Evolutionary conservation across 306 rosid species (phyloP).

Genomic region (Corylus heterophylla): DNA sequence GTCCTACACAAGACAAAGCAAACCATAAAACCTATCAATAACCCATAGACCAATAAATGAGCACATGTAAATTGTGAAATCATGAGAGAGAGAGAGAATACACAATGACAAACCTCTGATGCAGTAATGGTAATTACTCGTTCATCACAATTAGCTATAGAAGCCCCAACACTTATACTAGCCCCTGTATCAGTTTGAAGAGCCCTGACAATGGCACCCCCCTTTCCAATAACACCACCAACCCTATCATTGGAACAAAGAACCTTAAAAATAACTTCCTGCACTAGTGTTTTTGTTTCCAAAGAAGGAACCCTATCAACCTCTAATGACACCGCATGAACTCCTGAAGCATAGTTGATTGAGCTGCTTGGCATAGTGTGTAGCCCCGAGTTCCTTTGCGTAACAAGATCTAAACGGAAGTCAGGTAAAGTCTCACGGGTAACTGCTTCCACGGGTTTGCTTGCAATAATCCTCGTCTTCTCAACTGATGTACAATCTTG

Average conservation of each 20-base stretch:
- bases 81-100: conserved; percentile 7
- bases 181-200: conserved; percentile 96
- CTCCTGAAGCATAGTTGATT: conserved; percentile 55
- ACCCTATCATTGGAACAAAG: conserved; percentile 78
- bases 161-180: conserved; percentile 62
- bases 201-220: conserved; percentile 74
- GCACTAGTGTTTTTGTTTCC: conserved; percentile 47
- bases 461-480: conserved; percentile 47
- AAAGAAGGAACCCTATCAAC: conserved; percentile 53
- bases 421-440: conserved; percentile 44
- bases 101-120: conserved; percentile 65
- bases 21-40: conserved; percentile 5
- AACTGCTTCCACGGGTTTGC: conserved; percentile 59
- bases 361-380: conserved; percentile 57
- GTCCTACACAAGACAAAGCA: conserved; percentile 48
- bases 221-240: conserved; percentile 96
- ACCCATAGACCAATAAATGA: conserved; percentile 16
- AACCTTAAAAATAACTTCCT: conserved; percentile 74
- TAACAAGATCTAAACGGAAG: conserved; percentile 49
- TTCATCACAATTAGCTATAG: conserved; percentile 73
- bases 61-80: conserved; percentile 11
- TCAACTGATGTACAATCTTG: conserved; percentile 65
- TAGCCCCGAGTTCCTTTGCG: conserved; percentile 47
- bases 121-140: conserved; percentile 74
- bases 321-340: conserved; percentile 56